Conservation (phyloP, 2,329 filamentous ascomycete genomes). For the Fusarium tricinctum region DNA sequence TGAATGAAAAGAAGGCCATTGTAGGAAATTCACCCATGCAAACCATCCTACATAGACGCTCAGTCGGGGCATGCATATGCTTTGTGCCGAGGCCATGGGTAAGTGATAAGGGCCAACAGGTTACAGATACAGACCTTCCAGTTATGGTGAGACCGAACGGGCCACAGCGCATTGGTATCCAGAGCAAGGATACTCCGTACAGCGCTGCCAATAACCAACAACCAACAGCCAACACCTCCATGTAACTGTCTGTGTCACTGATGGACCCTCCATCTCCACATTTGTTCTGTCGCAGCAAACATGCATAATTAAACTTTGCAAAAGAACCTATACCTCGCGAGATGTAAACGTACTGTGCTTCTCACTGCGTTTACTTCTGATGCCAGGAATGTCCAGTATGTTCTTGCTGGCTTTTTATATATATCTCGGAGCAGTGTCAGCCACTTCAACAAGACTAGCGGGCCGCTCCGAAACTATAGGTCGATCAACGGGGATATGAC, state of each 20-base stretch:
- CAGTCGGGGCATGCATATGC: neutral
- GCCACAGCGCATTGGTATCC: conserved; percentile 1
- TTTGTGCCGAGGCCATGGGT: neutral
- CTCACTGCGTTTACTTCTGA: neutral
- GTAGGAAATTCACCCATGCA: no score
- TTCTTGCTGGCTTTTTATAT: neutral
- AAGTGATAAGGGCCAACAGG: neutral
- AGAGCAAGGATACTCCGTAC: neutral
- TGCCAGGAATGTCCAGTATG: neutral
- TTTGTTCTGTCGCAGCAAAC: neutral
- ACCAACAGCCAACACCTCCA: neutral
- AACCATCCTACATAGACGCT: no score
- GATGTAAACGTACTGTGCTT: neutral
- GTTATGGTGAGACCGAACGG: conserved; percentile 4
- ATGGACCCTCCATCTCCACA: conserved; percentile 3
- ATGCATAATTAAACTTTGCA: neutral
- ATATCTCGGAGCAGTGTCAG: neutral
- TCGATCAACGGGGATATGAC: conserved; percentile 6
- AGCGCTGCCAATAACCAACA: neutral
- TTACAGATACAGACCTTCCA: conserved; percentile 4
- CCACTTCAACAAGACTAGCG: neutral
- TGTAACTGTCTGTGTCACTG: neutral
- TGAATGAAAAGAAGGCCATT: no score
- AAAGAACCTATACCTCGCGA: accelerated
- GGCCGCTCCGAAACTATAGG: neutral